Conservation (phyloP, 495 filamentous ascomycete genomes). For the Penicillium maclennaniae region DNA sequence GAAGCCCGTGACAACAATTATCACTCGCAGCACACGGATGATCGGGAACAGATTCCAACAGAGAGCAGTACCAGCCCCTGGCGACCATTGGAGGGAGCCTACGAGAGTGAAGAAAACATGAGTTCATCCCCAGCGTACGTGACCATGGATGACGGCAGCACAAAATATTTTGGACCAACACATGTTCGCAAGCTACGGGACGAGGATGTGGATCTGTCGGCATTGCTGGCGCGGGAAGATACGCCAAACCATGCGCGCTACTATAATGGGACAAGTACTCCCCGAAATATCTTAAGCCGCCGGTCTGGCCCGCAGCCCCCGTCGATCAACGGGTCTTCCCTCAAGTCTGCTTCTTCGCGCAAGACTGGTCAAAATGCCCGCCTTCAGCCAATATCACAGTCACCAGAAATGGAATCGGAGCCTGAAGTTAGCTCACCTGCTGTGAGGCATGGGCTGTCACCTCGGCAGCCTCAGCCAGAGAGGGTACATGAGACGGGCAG, state of each 20-base stretch:
- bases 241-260: constrained; percentile 43
- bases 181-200: constrained; percentile 37
- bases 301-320: constrained; percentile 13
- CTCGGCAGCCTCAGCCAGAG: background rate
- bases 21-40: constrained; percentile 23
- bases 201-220: constrained; percentile 37
- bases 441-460: background rate
- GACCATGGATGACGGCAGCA: constrained; percentile 25
- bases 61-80: constrained; percentile 13
- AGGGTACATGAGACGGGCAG: constrained; percentile 15
- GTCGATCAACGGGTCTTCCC: constrained; percentile 11
- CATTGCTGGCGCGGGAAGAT: constrained; percentile 30
- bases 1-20: constrained; percentile 38
- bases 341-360: constrained; percentile 13
- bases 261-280: constrained; percentile 39
- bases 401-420: constrained; percentile 23
- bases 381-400: constrained; percentile 25
- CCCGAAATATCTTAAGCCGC: constrained; percentile 21
- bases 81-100: constrained; percentile 4
- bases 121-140: constrained; percentile 34
- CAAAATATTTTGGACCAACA: constrained; percentile 31
- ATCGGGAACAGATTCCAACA: background rate
- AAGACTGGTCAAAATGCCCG: constrained; percentile 18
- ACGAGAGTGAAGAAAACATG: constrained; percentile 6
- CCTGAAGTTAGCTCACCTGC: constrained; percentile 15